These are phyloP conservation scores for Phlebiopsis flavidoalba DNA, from an alignment of 768 basidiomycete species.

Conservation along the genomic window DNA sequence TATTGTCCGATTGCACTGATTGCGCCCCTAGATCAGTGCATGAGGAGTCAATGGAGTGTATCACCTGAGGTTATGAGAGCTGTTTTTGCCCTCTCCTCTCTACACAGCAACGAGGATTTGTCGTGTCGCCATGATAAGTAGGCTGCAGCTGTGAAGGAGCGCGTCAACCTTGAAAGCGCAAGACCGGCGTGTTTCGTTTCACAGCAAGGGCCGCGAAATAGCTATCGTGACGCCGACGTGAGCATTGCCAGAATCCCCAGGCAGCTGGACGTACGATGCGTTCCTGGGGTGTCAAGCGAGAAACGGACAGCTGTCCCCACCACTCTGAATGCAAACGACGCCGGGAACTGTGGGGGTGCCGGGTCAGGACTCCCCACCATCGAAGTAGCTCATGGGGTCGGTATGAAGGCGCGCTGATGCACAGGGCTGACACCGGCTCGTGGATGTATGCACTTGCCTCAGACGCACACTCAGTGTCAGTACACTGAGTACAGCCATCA, in stretches of 20 bases:
- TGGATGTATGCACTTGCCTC: background rate
- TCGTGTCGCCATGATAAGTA: background rate
- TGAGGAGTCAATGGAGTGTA: too few relatives aligned
- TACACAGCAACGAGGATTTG: background rate
- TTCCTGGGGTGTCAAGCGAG: background rate
- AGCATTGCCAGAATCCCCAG: background rate
- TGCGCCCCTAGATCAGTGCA: background rate
- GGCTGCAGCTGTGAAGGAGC: background rate
- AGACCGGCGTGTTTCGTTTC: background rate
- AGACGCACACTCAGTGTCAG: background rate
- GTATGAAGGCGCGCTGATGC: background rate
- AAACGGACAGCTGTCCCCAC: background rate
- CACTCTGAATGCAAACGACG: background rate
- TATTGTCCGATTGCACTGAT: background rate
- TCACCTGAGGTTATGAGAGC: too few relatives aligned
- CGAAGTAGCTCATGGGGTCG: background rate
- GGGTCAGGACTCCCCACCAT: background rate
- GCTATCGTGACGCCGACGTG: background rate
- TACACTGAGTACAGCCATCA: background rate
- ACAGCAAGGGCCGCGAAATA: background rate
- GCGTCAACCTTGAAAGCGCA: background rate
- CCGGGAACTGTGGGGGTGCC: background rate
- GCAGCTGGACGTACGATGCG: background rate
- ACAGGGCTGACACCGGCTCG: background rate
- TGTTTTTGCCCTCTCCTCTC: too few relatives aligned